These are phyloP conservation scores for Quillaja saponaria DNA, from an alignment of 306 rosid species.

Conservation along the genomic window DNA sequence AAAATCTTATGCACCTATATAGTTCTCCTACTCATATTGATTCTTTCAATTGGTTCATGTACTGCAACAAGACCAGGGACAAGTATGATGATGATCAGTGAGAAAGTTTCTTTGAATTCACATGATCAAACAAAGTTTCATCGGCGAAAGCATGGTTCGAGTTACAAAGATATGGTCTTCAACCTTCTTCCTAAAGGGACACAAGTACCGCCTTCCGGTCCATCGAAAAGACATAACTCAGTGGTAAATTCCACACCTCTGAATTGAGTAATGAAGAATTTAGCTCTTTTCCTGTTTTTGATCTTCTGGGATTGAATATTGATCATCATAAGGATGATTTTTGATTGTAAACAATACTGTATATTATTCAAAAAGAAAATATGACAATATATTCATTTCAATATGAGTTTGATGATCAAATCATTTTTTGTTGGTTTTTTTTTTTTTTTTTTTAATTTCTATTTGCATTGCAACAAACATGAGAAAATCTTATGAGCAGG, in stretches of 20 bases:
- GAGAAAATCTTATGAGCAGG: too few species aligned
- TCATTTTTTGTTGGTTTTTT: too few species aligned
- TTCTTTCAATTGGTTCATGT: conserved; percentile 46
- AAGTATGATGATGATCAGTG: conserved; percentile 21
- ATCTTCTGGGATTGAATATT: too few species aligned
- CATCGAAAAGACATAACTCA: conserved; percentile 82
- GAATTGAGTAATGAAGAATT: conserved; percentile 34
- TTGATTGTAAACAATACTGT: too few species aligned
- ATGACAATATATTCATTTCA: too few species aligned
- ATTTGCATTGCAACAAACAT: too few species aligned
- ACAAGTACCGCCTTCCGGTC: conserved; percentile 78
- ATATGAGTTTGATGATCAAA: too few species aligned
- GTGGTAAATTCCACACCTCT: conserved; percentile 53
- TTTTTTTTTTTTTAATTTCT: too few species aligned
- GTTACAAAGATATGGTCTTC: conserved; percentile 49
- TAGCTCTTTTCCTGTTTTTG: too few species aligned
- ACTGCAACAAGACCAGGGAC: conserved; percentile 61
- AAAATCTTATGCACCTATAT: neutral
- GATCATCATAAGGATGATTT: too few species aligned
- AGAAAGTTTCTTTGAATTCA: neutral
- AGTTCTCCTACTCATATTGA: conserved; percentile 38
- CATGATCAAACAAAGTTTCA: conserved; percentile 27
- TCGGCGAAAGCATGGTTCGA: conserved; percentile 27
- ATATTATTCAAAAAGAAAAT: too few species aligned
- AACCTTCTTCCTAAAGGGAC: conserved; percentile 73